Evolutionary conservation across 1,284 basidiomycete species (phyloP).

Genomic region (Boletus mariae): DNA sequence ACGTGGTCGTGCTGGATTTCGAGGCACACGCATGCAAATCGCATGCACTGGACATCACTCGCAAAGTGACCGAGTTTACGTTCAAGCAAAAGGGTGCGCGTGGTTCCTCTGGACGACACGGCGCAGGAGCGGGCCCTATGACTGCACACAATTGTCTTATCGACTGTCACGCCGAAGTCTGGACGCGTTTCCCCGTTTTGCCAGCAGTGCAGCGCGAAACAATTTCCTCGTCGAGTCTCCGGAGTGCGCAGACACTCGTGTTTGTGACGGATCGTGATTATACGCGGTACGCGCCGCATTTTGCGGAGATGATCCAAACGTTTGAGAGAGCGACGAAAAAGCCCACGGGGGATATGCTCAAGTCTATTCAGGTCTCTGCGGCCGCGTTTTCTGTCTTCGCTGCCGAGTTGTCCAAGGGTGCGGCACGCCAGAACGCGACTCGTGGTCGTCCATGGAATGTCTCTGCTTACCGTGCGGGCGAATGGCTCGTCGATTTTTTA

Average conservation of each 20-base stretch:
- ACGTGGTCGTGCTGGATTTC: conserved; percentile 41
- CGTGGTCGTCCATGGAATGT: conserved; percentile 23
- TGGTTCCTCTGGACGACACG: conserved; percentile 14
- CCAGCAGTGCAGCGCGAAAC: conserved; percentile 50
- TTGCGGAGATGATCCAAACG: conserved; percentile 40
- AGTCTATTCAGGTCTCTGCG: conserved; percentile 30
- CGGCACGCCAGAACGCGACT: not conserved
- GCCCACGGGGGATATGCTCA: conserved; percentile 41
- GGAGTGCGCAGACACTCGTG: conserved; percentile 33
- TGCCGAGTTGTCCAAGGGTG: conserved; percentile 13
- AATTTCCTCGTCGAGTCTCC: conserved; percentile 34
- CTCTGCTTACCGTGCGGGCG: conserved; percentile 46
- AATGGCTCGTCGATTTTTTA: conserved; percentile 60
- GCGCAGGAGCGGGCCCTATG: conserved; percentile 4
- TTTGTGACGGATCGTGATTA: conserved; percentile 45
- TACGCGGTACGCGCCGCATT: conserved; percentile 39
- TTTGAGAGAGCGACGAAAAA: conserved; percentile 47
- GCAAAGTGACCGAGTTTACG: conserved; percentile 50
- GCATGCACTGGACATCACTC: conserved; percentile 47
- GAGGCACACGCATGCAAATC: conserved; percentile 36
- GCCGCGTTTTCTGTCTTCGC: conserved; percentile 21
- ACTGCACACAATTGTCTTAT: conserved; percentile 47
- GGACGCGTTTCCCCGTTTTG: conserved; percentile 60
- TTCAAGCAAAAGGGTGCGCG: conserved; percentile 41
- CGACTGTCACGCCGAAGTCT: conserved; percentile 58